Percentiles rank a stretch among this genome's conserved stretches.
phyloP scores from a whole-genome alignment of 768 basidiomycete species.

The Mycena filopes region DNA sequence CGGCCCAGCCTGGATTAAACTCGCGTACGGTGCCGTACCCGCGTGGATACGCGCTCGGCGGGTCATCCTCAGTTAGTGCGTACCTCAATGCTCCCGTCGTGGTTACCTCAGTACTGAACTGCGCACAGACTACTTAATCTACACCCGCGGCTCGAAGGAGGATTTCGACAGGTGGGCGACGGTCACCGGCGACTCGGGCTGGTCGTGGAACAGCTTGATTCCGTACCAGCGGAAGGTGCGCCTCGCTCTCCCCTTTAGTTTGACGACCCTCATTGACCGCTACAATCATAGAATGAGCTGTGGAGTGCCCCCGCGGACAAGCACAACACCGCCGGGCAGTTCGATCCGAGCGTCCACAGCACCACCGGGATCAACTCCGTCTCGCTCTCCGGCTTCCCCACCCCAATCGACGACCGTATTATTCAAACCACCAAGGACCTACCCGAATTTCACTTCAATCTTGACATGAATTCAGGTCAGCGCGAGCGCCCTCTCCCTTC shows the following conservation, averaged over 20 bases:
- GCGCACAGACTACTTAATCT: not conserved
- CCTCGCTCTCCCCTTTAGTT: not conserved
- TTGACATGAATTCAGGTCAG: slow-evolving; percentile 30
- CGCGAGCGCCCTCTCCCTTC: too few relatives aligned
- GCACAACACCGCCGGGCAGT: slow-evolving; percentile 42
- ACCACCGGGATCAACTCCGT: slow-evolving; percentile 36
- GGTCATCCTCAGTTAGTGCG: not conserved
- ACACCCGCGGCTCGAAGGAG: not conserved
- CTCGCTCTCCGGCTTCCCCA: slow-evolving; percentile 35
- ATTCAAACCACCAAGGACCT: slow-evolving; percentile 39
- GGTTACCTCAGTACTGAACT: too few relatives aligned
- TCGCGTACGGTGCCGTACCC: not conserved
- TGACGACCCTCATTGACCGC: not conserved
- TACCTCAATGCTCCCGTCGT: too few relatives aligned
- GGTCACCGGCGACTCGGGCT: slow-evolving; percentile 32
- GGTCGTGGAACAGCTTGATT: slow-evolving; percentile 36
- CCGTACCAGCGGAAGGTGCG: slow-evolving; percentile 33
- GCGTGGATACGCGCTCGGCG: not conserved
- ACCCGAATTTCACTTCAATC: slow-evolving; percentile 21
- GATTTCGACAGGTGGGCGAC: not conserved
- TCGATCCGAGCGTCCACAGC: slow-evolving; percentile 40
- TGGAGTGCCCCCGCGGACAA: slow-evolving; percentile 40
- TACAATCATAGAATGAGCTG: slow-evolving; percentile 37
- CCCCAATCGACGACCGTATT: slow-evolving; percentile 35
- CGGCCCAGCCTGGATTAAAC: not conserved